Base-by-base conservation (phyloP, 495 filamentous ascomycete species). In the Corynascus novoguineensis region DNA sequence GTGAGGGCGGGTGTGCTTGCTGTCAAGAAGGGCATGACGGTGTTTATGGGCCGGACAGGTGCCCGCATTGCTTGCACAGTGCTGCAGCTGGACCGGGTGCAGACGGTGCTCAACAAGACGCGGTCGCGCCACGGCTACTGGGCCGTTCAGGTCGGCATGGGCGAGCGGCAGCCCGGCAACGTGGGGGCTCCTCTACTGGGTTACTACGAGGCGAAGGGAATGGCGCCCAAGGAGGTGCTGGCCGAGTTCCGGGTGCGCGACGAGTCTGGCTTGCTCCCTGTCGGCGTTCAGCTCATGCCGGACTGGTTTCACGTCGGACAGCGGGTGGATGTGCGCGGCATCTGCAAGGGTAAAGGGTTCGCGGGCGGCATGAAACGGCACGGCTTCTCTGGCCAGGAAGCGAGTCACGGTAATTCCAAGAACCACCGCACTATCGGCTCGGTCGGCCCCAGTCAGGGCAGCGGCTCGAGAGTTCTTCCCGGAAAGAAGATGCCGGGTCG, bases 401-500 rank as follows among this genome's bases (percentile, higher is more conserved):
- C 91, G 50, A 91, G 86, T 64, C 93, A 98, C 75, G 93, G 93
- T 81, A 90, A 90, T 63, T 96, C 92, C 64, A 81, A 88, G 73
- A 89, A 86, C 47, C 93, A 98, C 77, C 81, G 93, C 65, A 84
- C 87, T 3, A 86, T 96, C 77, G 93, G 93, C 77, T 91, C 88
- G 5, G 76, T 82, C 12, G 93, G 93, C 60, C 88, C 85, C 35
- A 85, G 85, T 64, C 93, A 98, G 71, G 93, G 93, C 60, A 84
- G 88, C 69, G 93, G 93, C 70, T 93, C 89, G 41, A 79, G 93
- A 63, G 93, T 98, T 40, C 81, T 86, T 57, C 93, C 93, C 0
- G 93, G 93, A 49, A 98, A 98, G 84, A 89, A 88, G 72, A 98
- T 98, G 93, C 83, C 93, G 21, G 93, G 93, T 55, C 81, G 89